phyloP scores from a whole-genome alignment of 306 rosid species.

The Echinosophora koreensis region DNA sequence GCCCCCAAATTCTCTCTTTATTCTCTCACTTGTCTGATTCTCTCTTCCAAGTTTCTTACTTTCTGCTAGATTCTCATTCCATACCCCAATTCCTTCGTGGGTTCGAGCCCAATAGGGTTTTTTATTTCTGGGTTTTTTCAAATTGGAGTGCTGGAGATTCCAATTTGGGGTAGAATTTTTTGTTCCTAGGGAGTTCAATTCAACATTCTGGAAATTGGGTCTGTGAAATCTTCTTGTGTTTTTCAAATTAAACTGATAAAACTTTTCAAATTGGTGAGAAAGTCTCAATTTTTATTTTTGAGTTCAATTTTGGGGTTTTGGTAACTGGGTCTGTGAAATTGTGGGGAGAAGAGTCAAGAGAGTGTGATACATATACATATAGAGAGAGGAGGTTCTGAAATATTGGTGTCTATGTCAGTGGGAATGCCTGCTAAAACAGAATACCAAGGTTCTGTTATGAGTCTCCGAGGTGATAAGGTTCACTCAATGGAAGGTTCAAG shows the following conservation, averaged over 20 bases:
- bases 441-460: conserved; percentile 61
- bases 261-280: neutral
- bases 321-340: conserved; percentile 37
- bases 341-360: neutral
- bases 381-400: neutral
- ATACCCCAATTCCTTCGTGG: neutral
- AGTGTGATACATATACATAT: neutral
- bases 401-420: conserved; percentile 29
- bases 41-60: conserved; percentile 26
- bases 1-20: neutral
- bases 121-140: neutral
- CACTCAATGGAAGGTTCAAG: conserved; percentile 65
- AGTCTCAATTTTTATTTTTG: neutral
- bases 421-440: conserved; percentile 78
- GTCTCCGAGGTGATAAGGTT: conserved; percentile 55
- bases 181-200: neutral
- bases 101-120: conserved; percentile 5
- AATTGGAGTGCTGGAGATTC: neutral
- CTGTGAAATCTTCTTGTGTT: neutral
- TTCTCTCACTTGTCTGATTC: neutral
- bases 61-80: neutral
- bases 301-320: conserved; percentile 17
- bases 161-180: neutral
- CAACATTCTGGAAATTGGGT: neutral
- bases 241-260: neutral